A percentile compares a stretch with the other conserved stretches of the same genome.
These are phyloP conservation scores for Fusarium transvaalense DNA, from an alignment of 2,329 filamentous ascomycete species.

Conservation along the genomic window DNA sequence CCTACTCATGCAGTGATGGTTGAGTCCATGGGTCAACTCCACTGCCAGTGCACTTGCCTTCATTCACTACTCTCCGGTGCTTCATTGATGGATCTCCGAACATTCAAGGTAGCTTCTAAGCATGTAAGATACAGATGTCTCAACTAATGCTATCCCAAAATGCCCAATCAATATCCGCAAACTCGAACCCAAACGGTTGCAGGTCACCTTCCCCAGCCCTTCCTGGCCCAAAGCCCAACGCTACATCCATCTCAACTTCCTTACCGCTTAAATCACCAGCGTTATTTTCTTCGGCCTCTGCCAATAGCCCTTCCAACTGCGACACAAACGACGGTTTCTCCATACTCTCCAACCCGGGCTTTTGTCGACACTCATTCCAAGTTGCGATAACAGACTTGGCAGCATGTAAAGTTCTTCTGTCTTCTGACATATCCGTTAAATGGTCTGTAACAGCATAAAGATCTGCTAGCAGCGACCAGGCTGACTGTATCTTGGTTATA, in stretches of 20 bases:
- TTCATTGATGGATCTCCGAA: not conserved
- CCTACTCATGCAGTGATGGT: not conserved
- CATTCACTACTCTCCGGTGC: not conserved
- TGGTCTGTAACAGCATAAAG: constrained; percentile 6
- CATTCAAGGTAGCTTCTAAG: not conserved
- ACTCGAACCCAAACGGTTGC: constrained; percentile 31
- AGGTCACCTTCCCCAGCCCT: not conserved
- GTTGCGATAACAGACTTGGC: constrained; percentile 24
- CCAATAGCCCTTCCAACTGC: not conserved
- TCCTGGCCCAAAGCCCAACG: not conserved
- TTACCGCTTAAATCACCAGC: accelerated
- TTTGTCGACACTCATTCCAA: constrained; percentile 30
- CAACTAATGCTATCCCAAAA: constrained; percentile 32
- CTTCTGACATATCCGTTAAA: constrained; percentile 14
- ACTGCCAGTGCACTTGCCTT: not conserved
- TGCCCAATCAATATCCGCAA: constrained; percentile 29
- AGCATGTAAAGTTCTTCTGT: constrained; percentile 12
- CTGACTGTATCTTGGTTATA: not conserved
- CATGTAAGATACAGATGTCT: not conserved
- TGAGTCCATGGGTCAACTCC: not conserved
- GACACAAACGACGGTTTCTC: constrained; percentile 23
- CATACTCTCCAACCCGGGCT: not conserved
- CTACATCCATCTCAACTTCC: not conserved
- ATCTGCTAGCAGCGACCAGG: constrained; percentile 11
- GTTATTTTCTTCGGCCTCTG: not conserved